A percentile compares a stretch with the other conserved stretches of the same genome.
phyloP scores from a whole-genome alignment of 305 asterid species.

The Euphrasia arctica region DNA sequence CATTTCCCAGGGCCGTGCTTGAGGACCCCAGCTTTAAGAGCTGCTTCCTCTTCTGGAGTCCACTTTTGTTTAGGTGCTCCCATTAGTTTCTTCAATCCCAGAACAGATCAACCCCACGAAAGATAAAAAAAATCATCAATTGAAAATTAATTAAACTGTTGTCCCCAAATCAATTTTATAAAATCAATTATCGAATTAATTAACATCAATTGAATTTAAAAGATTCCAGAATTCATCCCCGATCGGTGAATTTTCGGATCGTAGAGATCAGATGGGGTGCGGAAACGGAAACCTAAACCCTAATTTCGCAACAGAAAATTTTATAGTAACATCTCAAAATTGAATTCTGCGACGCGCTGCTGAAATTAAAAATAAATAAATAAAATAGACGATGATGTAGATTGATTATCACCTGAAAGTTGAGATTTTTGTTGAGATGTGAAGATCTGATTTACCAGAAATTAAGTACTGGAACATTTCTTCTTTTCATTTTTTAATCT shows the following conservation, averaged over 20 bases:
- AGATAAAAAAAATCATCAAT: too few relatives aligned
- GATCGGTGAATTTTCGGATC: neutral
- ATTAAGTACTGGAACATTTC: slow-evolving; percentile 1
- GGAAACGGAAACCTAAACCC: slow-evolving; percentile 35
- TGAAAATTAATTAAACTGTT: too few relatives aligned
- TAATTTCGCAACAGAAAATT: slow-evolving; percentile 24
- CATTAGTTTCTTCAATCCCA: slow-evolving; percentile 38
- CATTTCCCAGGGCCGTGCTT: slow-evolving; percentile 99
- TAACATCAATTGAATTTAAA: neutral
- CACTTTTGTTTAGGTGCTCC: slow-evolving; percentile 99
- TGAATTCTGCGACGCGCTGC: slow-evolving; percentile 10
- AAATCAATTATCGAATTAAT: neutral
- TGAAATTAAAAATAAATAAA: slow-evolving; percentile 5
- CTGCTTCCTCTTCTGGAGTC: slow-evolving; percentile 99
- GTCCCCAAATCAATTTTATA: neutral
- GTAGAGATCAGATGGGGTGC: slow-evolving; percentile 7
- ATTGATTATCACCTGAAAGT: slow-evolving; percentile 33
- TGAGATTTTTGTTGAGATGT: slow-evolving; percentile 19
- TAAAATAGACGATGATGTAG: slow-evolving; percentile 18
- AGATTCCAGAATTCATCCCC: slow-evolving; percentile 10
- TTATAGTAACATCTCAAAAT: slow-evolving; percentile 17
- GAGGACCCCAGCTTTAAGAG: slow-evolving; percentile 96
- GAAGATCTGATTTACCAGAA: slow-evolving; percentile 30
- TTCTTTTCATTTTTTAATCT: slow-evolving; percentile 1
- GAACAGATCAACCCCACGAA: slow-evolving; percentile 23